A percentile compares a stretch with the other conserved stretches of the same genome.
These are phyloP conservation scores for Aspergillus heteromorphus DNA, from an alignment of 495 filamentous ascomycete species.

Conservation along the genomic window DNA sequence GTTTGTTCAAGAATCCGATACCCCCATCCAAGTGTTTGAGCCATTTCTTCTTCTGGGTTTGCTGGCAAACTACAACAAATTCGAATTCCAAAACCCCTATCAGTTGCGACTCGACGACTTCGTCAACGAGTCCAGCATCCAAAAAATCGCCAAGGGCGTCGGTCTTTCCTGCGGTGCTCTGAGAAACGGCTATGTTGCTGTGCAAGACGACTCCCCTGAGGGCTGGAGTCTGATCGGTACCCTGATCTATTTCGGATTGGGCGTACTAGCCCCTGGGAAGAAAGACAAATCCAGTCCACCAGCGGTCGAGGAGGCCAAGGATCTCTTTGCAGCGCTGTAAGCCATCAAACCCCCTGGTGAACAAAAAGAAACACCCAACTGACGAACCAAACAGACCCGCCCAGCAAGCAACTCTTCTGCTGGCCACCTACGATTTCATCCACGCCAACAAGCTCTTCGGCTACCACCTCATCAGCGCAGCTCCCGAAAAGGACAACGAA, in stretches of 20 bases:
- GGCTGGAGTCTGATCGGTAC: slow-evolving; percentile 81
- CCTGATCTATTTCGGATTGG: slow-evolving; percentile 78
- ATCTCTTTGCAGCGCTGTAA: slow-evolving; percentile 66
- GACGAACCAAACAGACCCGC: slow-evolving; percentile 53
- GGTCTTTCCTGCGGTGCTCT: slow-evolving; percentile 60
- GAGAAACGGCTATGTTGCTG: slow-evolving; percentile 74
- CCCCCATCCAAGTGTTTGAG: slow-evolving; percentile 54
- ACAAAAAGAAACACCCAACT: slow-evolving; percentile 24
- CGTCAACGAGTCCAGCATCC: slow-evolving; percentile 84
- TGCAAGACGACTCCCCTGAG: slow-evolving; percentile 88
- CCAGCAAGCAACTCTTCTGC: slow-evolving; percentile 67
- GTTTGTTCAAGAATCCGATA: slow-evolving; percentile 81
- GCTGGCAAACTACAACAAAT: slow-evolving; percentile 98
- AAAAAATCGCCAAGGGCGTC: slow-evolving; percentile 71
- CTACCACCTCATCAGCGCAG: slow-evolving; percentile 66
- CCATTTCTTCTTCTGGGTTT: slow-evolving; percentile 81
- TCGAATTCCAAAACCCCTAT: slow-evolving; percentile 97
- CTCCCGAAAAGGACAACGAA: slow-evolving; percentile 55
- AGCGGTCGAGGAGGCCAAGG: slow-evolving; percentile 67
- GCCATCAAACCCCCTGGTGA: slow-evolving; percentile 20
- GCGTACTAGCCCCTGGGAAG: slow-evolving; percentile 63
- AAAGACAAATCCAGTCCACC: slow-evolving; percentile 49
- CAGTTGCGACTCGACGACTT: slow-evolving; percentile 94
- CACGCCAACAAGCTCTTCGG: slow-evolving; percentile 95
- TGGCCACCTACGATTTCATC: slow-evolving; percentile 88